phyloP scores from a whole-genome alignment of 1,284 basidiomycete species.

The Boletellus deceptivus region DNA sequence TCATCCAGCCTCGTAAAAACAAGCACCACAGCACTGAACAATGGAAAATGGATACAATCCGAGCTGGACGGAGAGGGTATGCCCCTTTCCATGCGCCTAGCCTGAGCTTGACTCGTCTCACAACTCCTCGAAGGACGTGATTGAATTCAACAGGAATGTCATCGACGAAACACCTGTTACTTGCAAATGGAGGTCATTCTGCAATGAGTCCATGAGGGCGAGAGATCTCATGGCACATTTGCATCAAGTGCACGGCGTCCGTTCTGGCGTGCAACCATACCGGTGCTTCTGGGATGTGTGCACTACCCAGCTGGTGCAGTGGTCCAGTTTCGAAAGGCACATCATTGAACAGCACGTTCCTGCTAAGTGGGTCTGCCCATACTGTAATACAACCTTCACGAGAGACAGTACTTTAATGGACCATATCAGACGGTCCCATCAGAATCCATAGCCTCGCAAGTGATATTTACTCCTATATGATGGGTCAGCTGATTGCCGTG shows the following conservation, averaged over 20 bases:
- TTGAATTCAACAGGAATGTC: conserved; percentile 2
- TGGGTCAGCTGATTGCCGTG: background rate
- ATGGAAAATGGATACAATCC: background rate
- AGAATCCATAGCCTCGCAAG: conserved; percentile 7
- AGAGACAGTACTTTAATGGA: conserved; percentile 2
- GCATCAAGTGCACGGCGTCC: conserved; percentile 5
- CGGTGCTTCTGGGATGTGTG: conserved; percentile 14
- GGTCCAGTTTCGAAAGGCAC: conserved; percentile 13
- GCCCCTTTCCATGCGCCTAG: background rate
- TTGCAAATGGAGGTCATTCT: conserved; percentile 12
- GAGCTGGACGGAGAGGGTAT: conserved; percentile 4
- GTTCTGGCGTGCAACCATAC: conserved; percentile 1
- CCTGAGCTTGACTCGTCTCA: background rate
- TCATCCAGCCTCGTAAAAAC: background rate
- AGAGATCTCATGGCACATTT: conserved; percentile 12
- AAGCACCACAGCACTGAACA: background rate
- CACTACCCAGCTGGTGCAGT: background rate
- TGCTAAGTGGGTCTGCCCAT: conserved; percentile 10
- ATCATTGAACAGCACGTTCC: conserved; percentile 12
- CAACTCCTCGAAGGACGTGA: background rate
- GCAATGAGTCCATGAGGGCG: background rate
- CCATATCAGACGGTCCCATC: background rate
- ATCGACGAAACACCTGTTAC: conserved; percentile 3
- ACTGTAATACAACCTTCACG: conserved; percentile 3
- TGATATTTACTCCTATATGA: background rate